A percentile compares a stretch with the other conserved stretches of the same genome.
These are phyloP conservation scores for Tricholoma furcatifolium DNA, from an alignment of 768 basidiomycete species.

Conservation along the genomic window DNA sequence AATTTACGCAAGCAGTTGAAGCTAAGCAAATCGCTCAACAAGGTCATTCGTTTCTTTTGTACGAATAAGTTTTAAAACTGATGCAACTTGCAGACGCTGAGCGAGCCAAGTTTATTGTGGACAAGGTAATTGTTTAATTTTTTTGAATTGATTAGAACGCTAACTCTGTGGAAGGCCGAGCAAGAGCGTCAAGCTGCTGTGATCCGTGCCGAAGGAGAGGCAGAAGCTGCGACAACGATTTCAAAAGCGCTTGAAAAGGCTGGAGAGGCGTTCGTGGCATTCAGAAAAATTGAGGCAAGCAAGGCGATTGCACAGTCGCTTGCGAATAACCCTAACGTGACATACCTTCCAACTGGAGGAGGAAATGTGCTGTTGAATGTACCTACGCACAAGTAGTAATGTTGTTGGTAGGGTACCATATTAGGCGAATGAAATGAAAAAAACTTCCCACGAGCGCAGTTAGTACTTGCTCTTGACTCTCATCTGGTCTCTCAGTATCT, in stretches of 20 bases:
- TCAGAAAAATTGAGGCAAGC: constrained; percentile 96
- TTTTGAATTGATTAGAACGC: neutral
- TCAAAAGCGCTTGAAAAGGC: constrained; percentile 89
- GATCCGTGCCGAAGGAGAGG: constrained; percentile 97
- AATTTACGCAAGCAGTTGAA: constrained; percentile 98
- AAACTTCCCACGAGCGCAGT: constrained; percentile 39
- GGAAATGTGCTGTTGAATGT: constrained; percentile 85
- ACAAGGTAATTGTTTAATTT: constrained; percentile 61
- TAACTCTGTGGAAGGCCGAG: constrained; percentile 65
- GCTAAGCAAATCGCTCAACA: constrained; percentile 99
- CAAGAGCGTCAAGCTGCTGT: constrained; percentile 99
- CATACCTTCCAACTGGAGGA: constrained; percentile 82
- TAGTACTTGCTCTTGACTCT: constrained; percentile 43
- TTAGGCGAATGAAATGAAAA: constrained; percentile 23
- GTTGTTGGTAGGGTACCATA: constrained; percentile 14
- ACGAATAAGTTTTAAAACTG: neutral
- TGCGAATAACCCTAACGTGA: constrained; percentile 76
- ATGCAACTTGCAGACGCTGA: constrained; percentile 73
- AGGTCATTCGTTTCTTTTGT: constrained; percentile 45
- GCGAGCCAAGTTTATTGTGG: constrained; percentile 98
- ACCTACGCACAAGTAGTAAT: constrained; percentile 50
- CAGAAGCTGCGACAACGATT: constrained; percentile 94
- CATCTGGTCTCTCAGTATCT: constrained; percentile 46
- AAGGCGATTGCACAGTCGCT: constrained; percentile 94
- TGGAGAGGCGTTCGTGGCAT: constrained; percentile 92